A percentile compares a stretch with the other conserved stretches of the same genome.
These are phyloP conservation scores for Bertia moriformis DNA, from an alignment of 2,329 filamentous ascomycete species.

Conservation along the genomic window DNA sequence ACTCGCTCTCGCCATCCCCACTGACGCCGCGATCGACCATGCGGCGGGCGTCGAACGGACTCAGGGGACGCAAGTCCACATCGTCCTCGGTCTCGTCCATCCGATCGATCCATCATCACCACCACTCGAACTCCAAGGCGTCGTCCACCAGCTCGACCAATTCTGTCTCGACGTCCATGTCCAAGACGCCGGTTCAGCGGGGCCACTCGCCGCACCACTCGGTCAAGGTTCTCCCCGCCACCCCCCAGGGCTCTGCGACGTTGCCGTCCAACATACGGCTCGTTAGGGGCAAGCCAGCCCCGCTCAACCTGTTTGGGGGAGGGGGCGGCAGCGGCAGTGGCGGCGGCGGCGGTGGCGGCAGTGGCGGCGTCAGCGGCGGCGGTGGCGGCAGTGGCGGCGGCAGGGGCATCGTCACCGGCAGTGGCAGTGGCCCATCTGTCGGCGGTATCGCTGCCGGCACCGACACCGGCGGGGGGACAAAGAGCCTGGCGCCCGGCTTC, in stretches of 20 bases:
- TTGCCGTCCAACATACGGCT: slow-evolving; percentile 81
- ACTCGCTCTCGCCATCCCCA: slow-evolving; percentile 74
- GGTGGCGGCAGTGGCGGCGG: no score
- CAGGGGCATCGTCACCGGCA: no score
- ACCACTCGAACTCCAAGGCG: slow-evolving; percentile 81
- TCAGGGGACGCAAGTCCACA: slow-evolving; percentile 86
- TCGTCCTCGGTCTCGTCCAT: slow-evolving; percentile 90
- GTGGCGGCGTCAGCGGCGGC: no score
- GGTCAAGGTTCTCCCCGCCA: slow-evolving; percentile 87
- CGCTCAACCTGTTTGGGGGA: slow-evolving; percentile 8
- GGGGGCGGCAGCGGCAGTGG: slow-evolving; percentile 16
- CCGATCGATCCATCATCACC: slow-evolving; percentile 75
- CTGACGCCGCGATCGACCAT: slow-evolving; percentile 78
- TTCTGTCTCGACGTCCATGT: slow-evolving; percentile 53
- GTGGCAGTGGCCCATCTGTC: no score
- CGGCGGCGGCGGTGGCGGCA: slow-evolving; percentile 7
- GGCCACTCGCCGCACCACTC: slow-evolving; percentile 73
- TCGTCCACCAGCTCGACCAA: slow-evolving; percentile 79
- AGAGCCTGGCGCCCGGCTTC: neutral
- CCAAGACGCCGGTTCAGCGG: slow-evolving; percentile 47
- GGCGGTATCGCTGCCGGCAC: no score
- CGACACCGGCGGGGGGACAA: no score
- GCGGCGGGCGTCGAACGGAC: slow-evolving; percentile 66
- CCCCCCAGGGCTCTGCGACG: slow-evolving; percentile 49
- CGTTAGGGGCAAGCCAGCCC: slow-evolving; percentile 45